Base-by-base conservation (phyloP, 805 yeast genomes). In the Myxozyma kluyveri region DNA sequence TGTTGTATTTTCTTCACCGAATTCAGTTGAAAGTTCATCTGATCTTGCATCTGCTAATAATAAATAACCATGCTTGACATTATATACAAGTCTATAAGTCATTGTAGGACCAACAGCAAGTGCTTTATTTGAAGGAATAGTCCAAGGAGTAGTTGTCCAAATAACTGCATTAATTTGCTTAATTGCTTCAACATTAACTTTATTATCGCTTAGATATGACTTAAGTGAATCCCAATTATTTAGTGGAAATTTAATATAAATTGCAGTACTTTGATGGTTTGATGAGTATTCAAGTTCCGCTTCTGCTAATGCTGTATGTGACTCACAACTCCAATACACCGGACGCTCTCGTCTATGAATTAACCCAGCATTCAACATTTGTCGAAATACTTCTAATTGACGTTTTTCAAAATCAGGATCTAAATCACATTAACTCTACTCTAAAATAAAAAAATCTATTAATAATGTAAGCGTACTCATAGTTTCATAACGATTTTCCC, bases 91-190 rank as follows among this genome's bases (percentile, higher is more conserved):
- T 0, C 82, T 78, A 65, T 93, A 93, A 0, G 67, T 64, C 49
- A 86, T 70, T 0, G 74, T 69, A 24, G 78, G 69, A 62, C 88
- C 81, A 38, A 85, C 75, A 41, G 93, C 83, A 39, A 93, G 80
- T 0, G 97, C 97, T 56, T 77, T 75, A 65, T 93, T 93, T 0
- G 96, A 83, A 3, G 88, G 86, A 29, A 93, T 74, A 0, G 99
- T 93, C 99, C 99, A 93, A 0, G 99, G 97, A 1, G 99, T 93
- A 1, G 96, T 90, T 0, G 99, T 93, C 99, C 99, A 93, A 50
- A 93, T 88, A 3, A 68, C 63, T 2, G 68, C 48, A 5, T 32
- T 31, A 5, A 64, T 38, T 2, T 42, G 42, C 23, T 52, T 42
- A 26, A 52, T 56, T 21, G 3, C 52, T 21, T n/a, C 31, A 9